Evolutionary conservation across 2,329 filamentous ascomycete species (phyloP).

Genomic region (Xylariaceae sp.): DNA sequence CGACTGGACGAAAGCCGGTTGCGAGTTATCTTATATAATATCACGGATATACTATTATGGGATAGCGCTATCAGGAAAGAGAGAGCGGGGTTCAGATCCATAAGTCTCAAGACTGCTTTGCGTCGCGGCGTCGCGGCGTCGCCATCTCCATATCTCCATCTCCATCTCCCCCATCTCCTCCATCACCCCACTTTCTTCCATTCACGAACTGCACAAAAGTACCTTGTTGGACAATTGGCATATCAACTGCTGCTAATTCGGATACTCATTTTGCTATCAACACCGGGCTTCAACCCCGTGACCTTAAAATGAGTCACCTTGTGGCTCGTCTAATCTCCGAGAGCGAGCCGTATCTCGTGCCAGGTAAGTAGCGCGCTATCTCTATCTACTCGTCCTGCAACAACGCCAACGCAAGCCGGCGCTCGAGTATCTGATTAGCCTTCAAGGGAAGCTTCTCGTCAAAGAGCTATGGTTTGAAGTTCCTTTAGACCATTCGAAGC

Average conservation of each 20-base stretch:
- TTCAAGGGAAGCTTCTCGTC: conserved; percentile 63
- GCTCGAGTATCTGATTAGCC: conserved; percentile 12
- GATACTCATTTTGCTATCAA: background rate
- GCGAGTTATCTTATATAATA: too few relatives aligned
- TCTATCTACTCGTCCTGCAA: background rate
- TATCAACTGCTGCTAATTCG: background rate
- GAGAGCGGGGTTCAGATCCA: too few relatives aligned
- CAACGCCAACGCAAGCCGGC: background rate
- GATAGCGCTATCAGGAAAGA: too few relatives aligned
- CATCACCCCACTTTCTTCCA: background rate
- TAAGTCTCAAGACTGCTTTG: background rate
- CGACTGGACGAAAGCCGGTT: too few relatives aligned
- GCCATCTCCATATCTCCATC: background rate
- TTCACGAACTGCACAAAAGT: background rate
- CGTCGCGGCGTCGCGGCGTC: background rate
- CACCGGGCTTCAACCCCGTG: background rate
- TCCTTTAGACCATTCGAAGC: conserved; percentile 68
- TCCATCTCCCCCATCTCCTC: background rate
- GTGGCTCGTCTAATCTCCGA: conserved; percentile 30
- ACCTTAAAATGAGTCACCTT: conserved; percentile 21
- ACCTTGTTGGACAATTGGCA: background rate
- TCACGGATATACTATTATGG: too few relatives aligned
- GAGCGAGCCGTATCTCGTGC: conserved; percentile 39
- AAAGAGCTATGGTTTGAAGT: conserved; percentile 85
- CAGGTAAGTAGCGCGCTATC: conserved; percentile 22